A percentile compares a stretch with the other conserved stretches of the same genome.
These are phyloP conservation scores for Glomus cerebriforme DNA, from an alignment of 192 early-diverging fungal species.

Conservation along the genomic window DNA sequence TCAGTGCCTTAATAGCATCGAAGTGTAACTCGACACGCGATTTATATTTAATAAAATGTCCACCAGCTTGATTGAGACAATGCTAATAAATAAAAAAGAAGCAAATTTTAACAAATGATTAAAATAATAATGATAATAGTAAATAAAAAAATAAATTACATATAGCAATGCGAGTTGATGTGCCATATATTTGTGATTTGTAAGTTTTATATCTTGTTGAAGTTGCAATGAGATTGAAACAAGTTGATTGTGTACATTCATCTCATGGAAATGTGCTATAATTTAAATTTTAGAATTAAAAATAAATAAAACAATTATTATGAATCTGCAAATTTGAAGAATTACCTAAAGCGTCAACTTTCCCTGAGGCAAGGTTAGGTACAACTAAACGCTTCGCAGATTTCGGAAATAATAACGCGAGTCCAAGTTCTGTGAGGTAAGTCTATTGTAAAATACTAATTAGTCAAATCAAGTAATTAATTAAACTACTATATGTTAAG, in stretches of 20 bases:
- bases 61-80: conserved; percentile 49
- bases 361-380: conserved; percentile 30
- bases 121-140: neutral
- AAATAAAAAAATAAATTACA: conserved; percentile 34
- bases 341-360: conserved; percentile 1
- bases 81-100: conserved; percentile 34
- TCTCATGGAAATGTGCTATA: conserved; percentile 47
- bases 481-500: neutral
- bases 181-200: conserved; percentile 58
- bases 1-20: conserved; percentile 39
- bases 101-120: neutral
- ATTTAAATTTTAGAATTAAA: neutral
- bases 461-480: neutral
- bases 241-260: conserved; percentile 49
- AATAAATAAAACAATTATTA: neutral
- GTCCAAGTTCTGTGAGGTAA: conserved; percentile 41
- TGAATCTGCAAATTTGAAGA: neutral
- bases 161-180: conserved; percentile 58
- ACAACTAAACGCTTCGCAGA: conserved; percentile 42
- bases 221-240: conserved; percentile 53
- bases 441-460: conserved; percentile 26
- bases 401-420: conserved; percentile 45
- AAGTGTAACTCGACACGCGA: conserved; percentile 48
- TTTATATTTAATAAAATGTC: conserved; percentile 48
- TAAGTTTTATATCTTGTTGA: conserved; percentile 48